Base-by-base conservation (phyloP, 495 filamentous ascomycete genomes). In the Entonaema liquescens region DNA sequence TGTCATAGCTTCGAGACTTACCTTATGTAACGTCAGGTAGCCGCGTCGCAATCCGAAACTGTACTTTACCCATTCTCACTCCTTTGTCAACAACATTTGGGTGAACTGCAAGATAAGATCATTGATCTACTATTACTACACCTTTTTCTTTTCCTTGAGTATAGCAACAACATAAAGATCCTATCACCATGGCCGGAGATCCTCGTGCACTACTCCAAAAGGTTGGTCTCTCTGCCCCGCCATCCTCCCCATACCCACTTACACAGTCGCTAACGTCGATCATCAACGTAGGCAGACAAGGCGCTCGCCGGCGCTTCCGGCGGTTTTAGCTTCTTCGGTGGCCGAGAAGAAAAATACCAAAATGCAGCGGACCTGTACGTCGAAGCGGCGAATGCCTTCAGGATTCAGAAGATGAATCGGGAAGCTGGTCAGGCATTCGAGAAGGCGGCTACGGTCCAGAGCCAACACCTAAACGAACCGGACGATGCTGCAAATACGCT, bases 401-500 rank as follows among this genome's bases (percentile, higher is more conserved):
- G 89, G 68, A 85, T 91, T 77, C 87, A 92, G 79, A 89, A 90
- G 76, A 83, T 88, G 76, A 89, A 89, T 81, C 90, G 88, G 70
- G 91, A 95, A 84, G 92, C 94, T 23, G 94, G 93, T 12, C 82
- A 87, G 67, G 87, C 90, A 5, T 94, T 94, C 70, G 91, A 94
- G 78, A 88, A 89, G 68, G 92, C 92, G 12, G 94, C 94, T 21
- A 72, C 83, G 3, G 88, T 97, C 49, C 92, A 95, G 79, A 84
- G 74, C 5, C 85, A 89, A 54, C 88, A 93, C 64, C 86, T 97
- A 47, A 93, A 92, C 77, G 93, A 97, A 76, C 91, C 91, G 49
- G 91, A 95, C 76, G 94, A 97, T 76, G 92, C 91, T 31, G 93
- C 94, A 36, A 95, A 95, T 77, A 88, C 89, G 52, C 82, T 91